Percentiles rank a stretch among this genome's conserved stretches.
These are phyloP conservation scores for Symbiotaphrina buchneri DNA, from an alignment of 495 filamentous ascomycete species.

Conservation along the genomic window DNA sequence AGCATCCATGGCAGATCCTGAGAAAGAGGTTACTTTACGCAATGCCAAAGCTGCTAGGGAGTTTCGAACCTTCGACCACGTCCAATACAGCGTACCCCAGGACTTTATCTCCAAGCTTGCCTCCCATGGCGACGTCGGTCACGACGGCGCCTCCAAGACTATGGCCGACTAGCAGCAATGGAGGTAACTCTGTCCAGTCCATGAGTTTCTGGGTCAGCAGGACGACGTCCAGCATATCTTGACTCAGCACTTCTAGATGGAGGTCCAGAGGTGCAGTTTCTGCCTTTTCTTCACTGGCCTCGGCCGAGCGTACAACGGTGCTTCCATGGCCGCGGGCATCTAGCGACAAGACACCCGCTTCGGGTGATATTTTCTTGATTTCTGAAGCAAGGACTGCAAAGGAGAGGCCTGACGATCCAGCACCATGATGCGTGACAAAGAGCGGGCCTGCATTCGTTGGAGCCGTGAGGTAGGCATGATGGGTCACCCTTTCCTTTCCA, in stretches of 20 bases:
- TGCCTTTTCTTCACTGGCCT: conserved; percentile 13
- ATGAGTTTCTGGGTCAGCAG: conserved; percentile 35
- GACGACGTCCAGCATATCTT: conserved; percentile 51
- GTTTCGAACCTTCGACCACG: conserved; percentile 63
- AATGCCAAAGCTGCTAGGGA: neutral
- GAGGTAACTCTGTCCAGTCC: conserved; percentile 49
- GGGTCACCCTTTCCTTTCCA: conserved; percentile 25
- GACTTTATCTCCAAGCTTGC: conserved; percentile 37
- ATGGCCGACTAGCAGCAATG: conserved; percentile 74
- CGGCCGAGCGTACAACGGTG: conserved; percentile 22
- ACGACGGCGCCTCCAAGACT: conserved; percentile 90
- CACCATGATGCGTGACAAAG: conserved; percentile 78
- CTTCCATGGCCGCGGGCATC: conserved; percentile 79
- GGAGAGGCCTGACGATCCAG: conserved; percentile 70
- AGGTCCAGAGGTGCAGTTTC: conserved; percentile 24
- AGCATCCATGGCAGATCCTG: conserved; percentile 67
- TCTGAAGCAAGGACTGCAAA: conserved; percentile 63
- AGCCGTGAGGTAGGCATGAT: conserved; percentile 69
- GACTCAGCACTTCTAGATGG: conserved; percentile 41
- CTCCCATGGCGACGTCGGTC: conserved; percentile 51
- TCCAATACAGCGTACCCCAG: conserved; percentile 84
- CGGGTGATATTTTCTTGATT: conserved; percentile 53
- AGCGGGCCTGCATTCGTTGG: conserved; percentile 39
- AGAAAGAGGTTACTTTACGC: neutral
- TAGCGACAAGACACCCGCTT: conserved; percentile 60